Evolutionary conservation across 495 filamentous ascomycete species (phyloP), one percentile per base, ranked within the genome.

Genomic region (Usnea hakonensis): DNA sequence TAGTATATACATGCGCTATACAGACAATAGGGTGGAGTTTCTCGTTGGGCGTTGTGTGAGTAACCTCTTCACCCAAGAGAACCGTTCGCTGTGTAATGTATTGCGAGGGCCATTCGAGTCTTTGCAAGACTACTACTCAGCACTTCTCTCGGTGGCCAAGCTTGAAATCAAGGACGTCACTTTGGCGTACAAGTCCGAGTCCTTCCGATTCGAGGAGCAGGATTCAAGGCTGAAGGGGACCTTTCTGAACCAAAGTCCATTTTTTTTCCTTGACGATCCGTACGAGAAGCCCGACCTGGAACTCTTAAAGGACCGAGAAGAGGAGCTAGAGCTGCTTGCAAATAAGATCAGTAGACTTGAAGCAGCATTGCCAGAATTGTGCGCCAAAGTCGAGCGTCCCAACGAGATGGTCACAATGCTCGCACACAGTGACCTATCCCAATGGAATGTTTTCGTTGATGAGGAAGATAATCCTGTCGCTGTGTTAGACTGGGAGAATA

Each of bases 401-500:
- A 4, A 16, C 14, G 26, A 32, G 14, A 21, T 4, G 14, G 67
- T 61, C 14, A 76, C 72, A 0, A 68, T 78, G 55, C 72, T 83
- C n/a, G 74, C 68, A 62, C 78, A 84, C 37, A 68, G 78, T 38
- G 71, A 82, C 56, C 69, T 84, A 13, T 77, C 72, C 1, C 61
- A 73, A 11, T 69, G 72, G 23, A 84, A 84, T 66, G 75, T 85
- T 44, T 67, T 83, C 38, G 73, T 84, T 3, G 68, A 80, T 55
- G 66, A 77, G 14, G 64, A 72, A 4, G 75, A 73, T 4, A 35
- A 71, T 6, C 64, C 84, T 21, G 76, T 74, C 10, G 81, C 72
- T 16, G 40, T 84, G 7, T 58, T 83, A 35, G 80, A 78, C 63
- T 85, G 82, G 82, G 76, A 83, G 32, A 53, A 52, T 14, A n/a